Conservation (phyloP, 2,329 filamentous ascomycete genomes). For the Fusarium cyanostomum region DNA sequence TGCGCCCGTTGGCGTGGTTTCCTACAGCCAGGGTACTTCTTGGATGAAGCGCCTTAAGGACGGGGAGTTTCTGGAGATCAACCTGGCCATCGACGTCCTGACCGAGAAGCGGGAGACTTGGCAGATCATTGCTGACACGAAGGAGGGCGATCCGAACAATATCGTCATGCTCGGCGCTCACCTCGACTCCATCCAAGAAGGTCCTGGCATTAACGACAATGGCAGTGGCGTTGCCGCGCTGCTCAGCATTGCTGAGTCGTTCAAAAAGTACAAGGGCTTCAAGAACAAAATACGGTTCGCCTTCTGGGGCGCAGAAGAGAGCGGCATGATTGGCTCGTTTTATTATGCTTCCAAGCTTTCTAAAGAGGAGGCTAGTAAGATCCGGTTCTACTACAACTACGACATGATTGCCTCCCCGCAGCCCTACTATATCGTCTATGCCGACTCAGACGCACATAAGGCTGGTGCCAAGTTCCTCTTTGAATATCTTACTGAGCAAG, state of each 20-base stretch:
- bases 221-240: constrained; percentile 50
- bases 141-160: constrained; percentile 51
- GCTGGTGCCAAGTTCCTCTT: constrained; percentile 46
- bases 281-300: constrained; percentile 54
- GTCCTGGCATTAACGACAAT: constrained; percentile 54
- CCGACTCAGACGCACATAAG: constrained; percentile 51
- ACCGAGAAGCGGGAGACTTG: constrained; percentile 50
- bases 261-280: constrained; percentile 49
- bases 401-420: constrained; percentile 69
- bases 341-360: constrained; percentile 50
- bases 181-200: constrained; percentile 51
- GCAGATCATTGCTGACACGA: constrained; percentile 54
- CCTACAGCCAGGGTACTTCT: constrained; percentile 45
- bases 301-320: constrained; percentile 54
- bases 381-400: constrained; percentile 74
- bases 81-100: constrained; percentile 48
- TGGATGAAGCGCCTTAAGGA: constrained; percentile 47
- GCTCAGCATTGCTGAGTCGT: constrained; percentile 47
- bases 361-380: constrained; percentile 57
- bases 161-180: constrained; percentile 54
- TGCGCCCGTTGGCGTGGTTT: constrained; percentile 48
- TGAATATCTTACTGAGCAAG: constrained; percentile 46
- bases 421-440: constrained; percentile 52
- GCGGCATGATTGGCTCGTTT: constrained; percentile 53
- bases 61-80: constrained; percentile 46